Conservation (phyloP, 345 rosid genomes). For the Eucalyptus regnans region DNA sequence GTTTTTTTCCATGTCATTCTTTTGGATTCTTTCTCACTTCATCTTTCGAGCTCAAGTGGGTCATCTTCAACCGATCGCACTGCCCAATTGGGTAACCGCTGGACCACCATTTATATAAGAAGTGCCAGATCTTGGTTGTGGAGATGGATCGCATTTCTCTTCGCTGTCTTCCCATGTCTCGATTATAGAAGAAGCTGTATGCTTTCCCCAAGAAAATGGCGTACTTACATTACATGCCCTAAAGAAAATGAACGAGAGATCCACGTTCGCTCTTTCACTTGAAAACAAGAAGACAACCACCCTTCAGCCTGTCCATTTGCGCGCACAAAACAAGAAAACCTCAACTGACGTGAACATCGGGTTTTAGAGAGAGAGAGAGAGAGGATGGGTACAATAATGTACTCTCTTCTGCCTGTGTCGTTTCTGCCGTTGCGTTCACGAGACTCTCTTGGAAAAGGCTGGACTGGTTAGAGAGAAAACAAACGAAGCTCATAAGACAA, state of each 20-base stretch:
- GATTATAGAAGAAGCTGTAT: neutral
- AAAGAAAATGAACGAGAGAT: neutral
- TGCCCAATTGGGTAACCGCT: neutral
- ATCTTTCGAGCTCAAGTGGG: neutral
- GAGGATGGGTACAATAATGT: neutral
- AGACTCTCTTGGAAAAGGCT: neutral
- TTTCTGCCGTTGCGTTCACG: neutral
- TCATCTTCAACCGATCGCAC: neutral
- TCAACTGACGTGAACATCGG: neutral
- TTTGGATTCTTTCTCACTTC: neutral
- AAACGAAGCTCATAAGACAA: neutral
- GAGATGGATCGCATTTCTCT: neutral
- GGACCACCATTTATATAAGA: neutral
- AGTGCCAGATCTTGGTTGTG: neutral
- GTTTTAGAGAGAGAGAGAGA: neutral
- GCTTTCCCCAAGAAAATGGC: neutral
- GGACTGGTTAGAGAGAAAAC: neutral
- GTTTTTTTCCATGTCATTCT: neutral
- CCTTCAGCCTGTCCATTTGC: neutral
- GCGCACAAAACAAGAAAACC: neutral
- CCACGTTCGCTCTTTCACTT: neutral
- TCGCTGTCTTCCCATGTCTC: neutral
- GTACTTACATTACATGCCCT: neutral
- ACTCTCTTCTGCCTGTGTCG: neutral
- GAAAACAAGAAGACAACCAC: neutral